Percentiles rank a stretch among this genome's conserved stretches.
phyloP scores from a whole-genome alignment of 345 rosid species.

The Populus deltoides region DNA sequence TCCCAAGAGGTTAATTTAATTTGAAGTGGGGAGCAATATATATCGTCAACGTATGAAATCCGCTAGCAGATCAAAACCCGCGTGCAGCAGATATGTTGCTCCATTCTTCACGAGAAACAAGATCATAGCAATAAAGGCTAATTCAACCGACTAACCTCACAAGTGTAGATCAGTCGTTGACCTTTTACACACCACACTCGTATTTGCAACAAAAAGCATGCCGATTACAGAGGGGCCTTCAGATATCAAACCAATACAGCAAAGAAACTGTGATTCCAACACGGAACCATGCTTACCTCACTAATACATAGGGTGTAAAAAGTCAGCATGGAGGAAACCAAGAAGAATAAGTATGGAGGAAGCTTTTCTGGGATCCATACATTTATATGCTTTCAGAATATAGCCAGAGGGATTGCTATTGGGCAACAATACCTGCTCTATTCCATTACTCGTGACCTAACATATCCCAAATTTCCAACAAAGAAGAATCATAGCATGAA shows the following conservation, averaged over 20 bases:
- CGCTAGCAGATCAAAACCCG: background rate
- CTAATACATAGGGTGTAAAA: background rate
- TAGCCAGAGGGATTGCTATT: background rate
- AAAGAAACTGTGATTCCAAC: too few relatives aligned
- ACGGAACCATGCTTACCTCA: too few relatives aligned
- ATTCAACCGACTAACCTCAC: background rate
- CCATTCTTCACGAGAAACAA: too few relatives aligned
- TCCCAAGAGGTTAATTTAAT: too few relatives aligned
- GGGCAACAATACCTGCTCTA: background rate
- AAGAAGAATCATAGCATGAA: background rate
- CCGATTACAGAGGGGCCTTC: background rate
- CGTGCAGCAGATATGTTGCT: background rate
- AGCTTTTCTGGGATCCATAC: background rate
- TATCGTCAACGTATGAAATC: too few relatives aligned
- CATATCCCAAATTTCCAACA: too few relatives aligned
- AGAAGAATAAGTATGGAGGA: background rate
- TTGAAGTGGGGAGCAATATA: too few relatives aligned
- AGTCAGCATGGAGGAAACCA: too few relatives aligned
- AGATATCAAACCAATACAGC: too few relatives aligned
- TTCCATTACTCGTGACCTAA: background rate
- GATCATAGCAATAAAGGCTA: too few relatives aligned
- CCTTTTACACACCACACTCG: background rate
- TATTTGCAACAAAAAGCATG: background rate
- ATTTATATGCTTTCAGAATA: background rate
- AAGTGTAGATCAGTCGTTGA: background rate